phyloP scores from a whole-genome alignment of 2,329 filamentous ascomycete genomes.

The Colletotrichum abscissum region DNA sequence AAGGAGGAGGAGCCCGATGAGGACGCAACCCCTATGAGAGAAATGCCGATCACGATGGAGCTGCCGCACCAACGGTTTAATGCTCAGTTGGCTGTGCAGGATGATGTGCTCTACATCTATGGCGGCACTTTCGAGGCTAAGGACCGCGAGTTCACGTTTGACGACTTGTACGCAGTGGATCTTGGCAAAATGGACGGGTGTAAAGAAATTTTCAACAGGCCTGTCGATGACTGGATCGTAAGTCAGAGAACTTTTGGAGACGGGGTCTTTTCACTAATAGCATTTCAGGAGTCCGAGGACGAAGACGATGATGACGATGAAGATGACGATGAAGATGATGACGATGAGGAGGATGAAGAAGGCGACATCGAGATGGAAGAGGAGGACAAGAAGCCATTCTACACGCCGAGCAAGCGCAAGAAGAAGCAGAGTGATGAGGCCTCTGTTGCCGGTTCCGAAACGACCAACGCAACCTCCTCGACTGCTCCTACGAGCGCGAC shows the following conservation, averaged over 20 bases:
- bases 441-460: constrained; percentile 40
- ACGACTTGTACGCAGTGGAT: constrained; percentile 93
- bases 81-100: constrained; percentile 88
- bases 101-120: constrained; percentile 93
- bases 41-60: constrained; percentile 78
- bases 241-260: constrained; percentile 47
- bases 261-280: constrained; percentile 39
- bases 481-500: constrained; percentile 41
- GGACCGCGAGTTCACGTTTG: constrained; percentile 94
- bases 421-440: constrained; percentile 62
- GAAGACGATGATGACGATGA: constrained; percentile 71
- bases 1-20: constrained; percentile 62
- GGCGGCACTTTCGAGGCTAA: constrained; percentile 96
- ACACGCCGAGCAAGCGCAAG: constrained; percentile 66
- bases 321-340: constrained; percentile 65
- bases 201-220: constrained; percentile 87
- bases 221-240: constrained; percentile 85
- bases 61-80: constrained; percentile 94
- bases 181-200: constrained; percentile 95
- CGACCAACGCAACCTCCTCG: constrained; percentile 42
- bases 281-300: constrained; percentile 66
- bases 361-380: constrained; percentile 60
- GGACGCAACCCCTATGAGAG: constrained; percentile 68
- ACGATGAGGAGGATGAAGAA: constrained; percentile 62
- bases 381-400: constrained; percentile 53